These are phyloP conservation scores for Citrullus colocynthis DNA, from an alignment of 306 rosid species.

Conservation along the genomic window DNA sequence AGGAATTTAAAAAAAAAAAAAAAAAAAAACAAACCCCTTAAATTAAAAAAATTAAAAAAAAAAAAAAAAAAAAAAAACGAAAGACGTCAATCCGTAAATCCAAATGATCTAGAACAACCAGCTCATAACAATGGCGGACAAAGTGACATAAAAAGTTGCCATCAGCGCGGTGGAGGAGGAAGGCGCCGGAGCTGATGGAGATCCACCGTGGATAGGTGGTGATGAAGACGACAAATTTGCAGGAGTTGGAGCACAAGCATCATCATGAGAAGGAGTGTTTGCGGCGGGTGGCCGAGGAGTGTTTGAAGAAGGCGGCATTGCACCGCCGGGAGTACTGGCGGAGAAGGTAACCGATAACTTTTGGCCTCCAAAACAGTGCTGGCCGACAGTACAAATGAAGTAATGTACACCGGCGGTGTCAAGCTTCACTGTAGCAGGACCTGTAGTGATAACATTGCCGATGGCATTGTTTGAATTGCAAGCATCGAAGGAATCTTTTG, in stretches of 20 bases:
- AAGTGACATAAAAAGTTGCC: neutral
- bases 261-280: neutral
- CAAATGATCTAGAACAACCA: neutral
- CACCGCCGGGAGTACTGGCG: neutral
- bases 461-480: neutral
- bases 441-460: neutral
- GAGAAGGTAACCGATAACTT: constrained; percentile 15
- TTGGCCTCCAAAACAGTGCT: constrained; percentile 18
- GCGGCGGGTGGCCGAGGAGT: neutral
- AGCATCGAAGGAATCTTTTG: neutral
- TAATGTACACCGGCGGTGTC: constrained; percentile 6
- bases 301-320: neutral
- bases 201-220: neutral
- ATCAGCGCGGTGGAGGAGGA: neutral
- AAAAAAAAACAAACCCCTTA: too few species aligned
- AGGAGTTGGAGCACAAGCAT: neutral
- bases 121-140: neutral
- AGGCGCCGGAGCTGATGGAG: neutral
- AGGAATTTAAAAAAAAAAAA: too few species aligned
- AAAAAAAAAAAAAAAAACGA: too few species aligned
- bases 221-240: neutral
- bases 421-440: constrained; percentile 5
- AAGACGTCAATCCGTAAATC: too few species aligned
- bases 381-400: constrained; percentile 14
- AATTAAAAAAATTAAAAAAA: too few species aligned